phyloP scores from a whole-genome alignment of 306 rosid species.

The Vachellia pachyceras region DNA sequence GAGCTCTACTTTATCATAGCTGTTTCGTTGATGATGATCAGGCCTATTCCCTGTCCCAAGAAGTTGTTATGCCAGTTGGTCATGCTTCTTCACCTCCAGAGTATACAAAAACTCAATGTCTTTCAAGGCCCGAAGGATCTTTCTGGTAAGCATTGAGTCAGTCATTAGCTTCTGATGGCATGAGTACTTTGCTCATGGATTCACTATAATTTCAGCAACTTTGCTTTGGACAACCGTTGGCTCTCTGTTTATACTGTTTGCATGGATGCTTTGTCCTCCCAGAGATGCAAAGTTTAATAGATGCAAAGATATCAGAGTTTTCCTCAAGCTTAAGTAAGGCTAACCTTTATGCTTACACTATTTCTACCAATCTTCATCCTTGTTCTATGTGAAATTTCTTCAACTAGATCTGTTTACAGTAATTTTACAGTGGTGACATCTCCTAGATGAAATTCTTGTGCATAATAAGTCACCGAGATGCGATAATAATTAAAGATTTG shows the following conservation, averaged over 20 bases:
- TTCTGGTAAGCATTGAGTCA: conserved; percentile 45
- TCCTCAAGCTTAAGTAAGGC: conserved; percentile 57
- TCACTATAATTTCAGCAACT: conserved; percentile 55
- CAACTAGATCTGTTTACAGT: not conserved
- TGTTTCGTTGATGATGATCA: conserved; percentile 33
- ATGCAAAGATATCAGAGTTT: conserved; percentile 43
- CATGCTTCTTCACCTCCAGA: conserved; percentile 47
- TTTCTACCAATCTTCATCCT: conserved; percentile 22
- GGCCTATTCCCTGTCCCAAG: conserved; percentile 45
- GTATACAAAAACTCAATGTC: conserved; percentile 29
- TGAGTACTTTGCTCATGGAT: conserved; percentile 38
- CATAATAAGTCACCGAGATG: too few relatives aligned
- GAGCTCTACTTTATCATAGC: not conserved
- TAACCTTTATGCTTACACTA: conserved; percentile 20
- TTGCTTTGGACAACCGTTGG: conserved; percentile 64
- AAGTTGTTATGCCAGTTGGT: conserved; percentile 42
- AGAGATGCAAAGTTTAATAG: conserved; percentile 52
- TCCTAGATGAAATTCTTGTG: conserved; percentile 1
- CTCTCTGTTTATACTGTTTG: conserved; percentile 70
- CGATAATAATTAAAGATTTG: too few relatives aligned
- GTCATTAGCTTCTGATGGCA: conserved; percentile 19
- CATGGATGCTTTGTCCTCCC: conserved; percentile 64
- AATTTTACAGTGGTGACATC: not conserved
- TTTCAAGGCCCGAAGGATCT: conserved; percentile 45
- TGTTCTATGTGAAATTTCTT: not conserved